A percentile compares a stretch with the other conserved stretches of the same genome.
phyloP scores from a whole-genome alignment of 2,329 filamentous ascomycete genomes.

The Xylaria sp. region DNA sequence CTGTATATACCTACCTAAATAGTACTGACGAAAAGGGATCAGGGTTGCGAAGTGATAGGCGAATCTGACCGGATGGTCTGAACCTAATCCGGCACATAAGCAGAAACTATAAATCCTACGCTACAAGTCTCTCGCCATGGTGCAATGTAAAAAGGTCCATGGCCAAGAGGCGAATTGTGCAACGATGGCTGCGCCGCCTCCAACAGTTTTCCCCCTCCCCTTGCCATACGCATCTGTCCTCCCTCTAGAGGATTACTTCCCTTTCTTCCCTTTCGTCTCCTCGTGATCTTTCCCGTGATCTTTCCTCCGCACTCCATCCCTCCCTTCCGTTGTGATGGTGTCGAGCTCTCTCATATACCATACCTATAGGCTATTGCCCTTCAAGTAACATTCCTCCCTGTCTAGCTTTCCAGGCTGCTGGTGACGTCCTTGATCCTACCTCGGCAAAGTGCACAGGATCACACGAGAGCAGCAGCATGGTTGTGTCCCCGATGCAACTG shows the following conservation, averaged over 20 bases:
- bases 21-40: neutral
- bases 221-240: neutral
- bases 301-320: neutral
- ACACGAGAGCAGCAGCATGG: neutral
- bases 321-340: neutral
- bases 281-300: too few species aligned
- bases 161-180: constrained; percentile 11
- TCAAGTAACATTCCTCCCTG: too few species aligned
- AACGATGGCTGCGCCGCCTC: constrained; percentile 26
- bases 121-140: too few species aligned
- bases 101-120: too few species aligned
- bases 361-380: neutral
- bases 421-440: constrained; percentile 18
- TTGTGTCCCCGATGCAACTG: neutral
- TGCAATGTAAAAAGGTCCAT: neutral
- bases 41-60: too few species aligned
- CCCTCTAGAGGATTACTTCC: too few species aligned
- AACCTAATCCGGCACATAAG: too few species aligned
- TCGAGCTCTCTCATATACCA: neutral
- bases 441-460: constrained; percentile 3
- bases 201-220: constrained; percentile 16
- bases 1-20: too few species aligned
- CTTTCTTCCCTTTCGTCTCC: too few species aligned
- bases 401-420: neutral
- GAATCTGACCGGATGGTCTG: too few species aligned